Evolutionary conservation across 2,329 filamentous ascomycete species (phyloP), one percentile per base, ranked within the genome.

Genomic region (Ceratocystis lukuohia): DNA sequence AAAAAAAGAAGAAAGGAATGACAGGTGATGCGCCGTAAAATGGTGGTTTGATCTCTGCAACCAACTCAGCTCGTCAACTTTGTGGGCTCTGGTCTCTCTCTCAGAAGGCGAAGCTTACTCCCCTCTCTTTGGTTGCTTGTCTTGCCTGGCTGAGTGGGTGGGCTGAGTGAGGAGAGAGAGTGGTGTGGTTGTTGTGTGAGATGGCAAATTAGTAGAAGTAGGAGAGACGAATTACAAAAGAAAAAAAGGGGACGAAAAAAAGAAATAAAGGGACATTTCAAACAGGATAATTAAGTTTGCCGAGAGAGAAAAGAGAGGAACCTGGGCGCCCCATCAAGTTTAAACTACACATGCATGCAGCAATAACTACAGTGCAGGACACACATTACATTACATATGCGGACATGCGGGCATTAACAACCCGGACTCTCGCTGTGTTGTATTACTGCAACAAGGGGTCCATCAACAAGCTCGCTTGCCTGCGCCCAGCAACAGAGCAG

Each of bases 241-340:
- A 25, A 44, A 57, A 50, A 63, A 61, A 62, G 59, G n/a, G 45
- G 20, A 15, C 37, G 17, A 62, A 48, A 46, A 62, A 53, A 63
- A 50, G 20, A 53, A 46, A 63, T 20, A 33, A 59, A 59, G 53
- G 53, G 53, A 59, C 53, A 59, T 25, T 33, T 30, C 20, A 17
- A n/a, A 59, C 8, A 41, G 37, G 37, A 59, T 30, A 22, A 53
- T 53, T 25, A 53, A 25, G 53, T 30, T 7, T 59, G 53, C 53
- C 25, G 25, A 59, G 22, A n/a, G 22, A n/a, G 22, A 20, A 22
- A n/a, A 50, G 46, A 50, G 22, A n/a, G 46, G 25, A 59, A 37
- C 12, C 25, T 33, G 53, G 25, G 53, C 53, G 10, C n/a, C 46
- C 53, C 53, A 59, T 59, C 25, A 59, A 59, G 48, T 25, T 41